Evolutionary conservation across 352 stramenopile species (phyloP).

Genomic region (Peronospora destructor): DNA sequence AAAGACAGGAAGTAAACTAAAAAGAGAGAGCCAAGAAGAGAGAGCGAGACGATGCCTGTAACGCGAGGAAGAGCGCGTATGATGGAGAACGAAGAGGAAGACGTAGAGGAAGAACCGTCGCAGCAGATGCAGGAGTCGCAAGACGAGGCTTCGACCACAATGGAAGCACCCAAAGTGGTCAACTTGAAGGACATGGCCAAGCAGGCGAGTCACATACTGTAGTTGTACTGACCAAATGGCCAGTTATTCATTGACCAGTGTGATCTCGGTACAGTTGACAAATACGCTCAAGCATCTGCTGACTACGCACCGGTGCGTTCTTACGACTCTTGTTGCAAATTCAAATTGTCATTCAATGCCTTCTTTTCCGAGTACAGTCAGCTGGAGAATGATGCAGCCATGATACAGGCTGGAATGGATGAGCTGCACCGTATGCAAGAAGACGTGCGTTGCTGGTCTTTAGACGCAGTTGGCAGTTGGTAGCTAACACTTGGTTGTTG

Average conservation of each 20-base stretch:
- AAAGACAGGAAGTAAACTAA: conserved; percentile 9
- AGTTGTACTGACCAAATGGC: neutral
- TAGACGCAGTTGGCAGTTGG: neutral
- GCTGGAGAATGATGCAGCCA: conserved; percentile 42
- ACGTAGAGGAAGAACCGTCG: conserved; percentile 12
- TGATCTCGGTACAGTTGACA: conserved; percentile 14
- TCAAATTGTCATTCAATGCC: conserved; percentile 3
- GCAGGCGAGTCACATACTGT: conserved; percentile 9
- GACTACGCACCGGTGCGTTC: conserved; percentile 26
- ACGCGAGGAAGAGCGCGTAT: conserved; percentile 29
- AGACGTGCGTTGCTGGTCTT: conserved; percentile 20
- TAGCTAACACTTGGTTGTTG: neutral
- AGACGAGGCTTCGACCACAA: conserved; percentile 11
- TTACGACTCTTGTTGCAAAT: neutral
- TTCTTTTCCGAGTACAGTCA: conserved; percentile 24
- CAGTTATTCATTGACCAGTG: neutral
- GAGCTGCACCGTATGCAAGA: conserved; percentile 52
- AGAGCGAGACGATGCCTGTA: conserved; percentile 19
- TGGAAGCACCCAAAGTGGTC: conserved; percentile 10
- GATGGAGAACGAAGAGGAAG: conserved; percentile 26
- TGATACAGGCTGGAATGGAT: conserved; percentile 58
- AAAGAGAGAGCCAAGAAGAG: neutral
- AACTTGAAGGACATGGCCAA: conserved; percentile 30
- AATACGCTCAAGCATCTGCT: conserved; percentile 31
- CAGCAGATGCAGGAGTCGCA: conserved; percentile 13